Percentiles rank a stretch among this genome's conserved stretches.
phyloP scores from a whole-genome alignment of 2,329 filamentous ascomycete species.

The Colletotrichum sublineola region DNA sequence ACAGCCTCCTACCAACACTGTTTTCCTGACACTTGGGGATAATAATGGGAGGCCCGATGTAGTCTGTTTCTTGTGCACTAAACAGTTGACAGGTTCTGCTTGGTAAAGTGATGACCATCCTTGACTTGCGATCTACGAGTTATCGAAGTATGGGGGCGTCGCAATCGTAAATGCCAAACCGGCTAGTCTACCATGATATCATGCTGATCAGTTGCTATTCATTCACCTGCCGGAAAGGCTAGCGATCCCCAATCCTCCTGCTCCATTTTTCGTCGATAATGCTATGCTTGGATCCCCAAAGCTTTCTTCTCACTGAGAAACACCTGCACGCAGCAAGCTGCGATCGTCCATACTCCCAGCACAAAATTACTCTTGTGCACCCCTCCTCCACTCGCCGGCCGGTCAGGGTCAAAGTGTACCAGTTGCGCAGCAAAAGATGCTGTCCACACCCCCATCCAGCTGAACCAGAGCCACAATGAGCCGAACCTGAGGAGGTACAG shows the following conservation, averaged over 20 bases:
- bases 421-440: constrained; percentile 37
- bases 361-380: constrained; percentile 45
- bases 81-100: no score
- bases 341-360: constrained; percentile 44
- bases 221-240: neutral
- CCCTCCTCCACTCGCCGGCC: constrained; percentile 43
- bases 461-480: constrained; percentile 32
- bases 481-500: constrained; percentile 26
- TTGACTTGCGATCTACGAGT: neutral
- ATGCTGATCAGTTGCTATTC: neutral
- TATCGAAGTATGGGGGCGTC: neutral
- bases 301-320: constrained; percentile 24
- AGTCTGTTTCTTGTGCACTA: neutral
- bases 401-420: constrained; percentile 42
- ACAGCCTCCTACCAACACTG: no score
- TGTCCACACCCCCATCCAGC: constrained; percentile 38
- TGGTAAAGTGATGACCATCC: no score
- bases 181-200: neutral
- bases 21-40: neutral
- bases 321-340: constrained; percentile 45
- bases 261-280: no score
- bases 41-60: no score
- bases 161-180: neutral
- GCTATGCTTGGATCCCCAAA: neutral
- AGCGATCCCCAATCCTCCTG: no score